Conservation (phyloP, 1,139 yeast species). For the Saccharomyces hybrid region DNA sequence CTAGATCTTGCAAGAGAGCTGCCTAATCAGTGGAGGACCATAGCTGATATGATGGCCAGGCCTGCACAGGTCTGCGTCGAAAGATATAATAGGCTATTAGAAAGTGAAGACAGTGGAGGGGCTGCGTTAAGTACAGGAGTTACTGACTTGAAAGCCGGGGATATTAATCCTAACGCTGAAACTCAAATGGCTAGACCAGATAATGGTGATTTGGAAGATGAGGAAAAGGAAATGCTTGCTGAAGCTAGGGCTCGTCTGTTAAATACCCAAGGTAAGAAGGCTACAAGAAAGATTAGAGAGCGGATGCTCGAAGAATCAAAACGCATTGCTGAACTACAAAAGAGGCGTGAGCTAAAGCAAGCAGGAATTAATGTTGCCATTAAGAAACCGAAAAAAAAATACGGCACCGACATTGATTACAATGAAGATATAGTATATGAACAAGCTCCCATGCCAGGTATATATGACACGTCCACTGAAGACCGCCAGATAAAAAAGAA, state of each 20-base stretch:
- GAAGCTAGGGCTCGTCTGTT: constrained; percentile 91
- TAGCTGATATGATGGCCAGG: constrained; percentile 71
- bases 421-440: constrained; percentile 80
- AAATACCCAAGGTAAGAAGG: constrained; percentile 92
- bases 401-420: constrained; percentile 66
- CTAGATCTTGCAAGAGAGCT: constrained; percentile 58
- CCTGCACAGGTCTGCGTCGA: constrained; percentile 89
- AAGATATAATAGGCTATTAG: constrained; percentile 70
- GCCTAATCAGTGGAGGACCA: constrained; percentile 94
- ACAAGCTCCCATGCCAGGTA: constrained; percentile 60
- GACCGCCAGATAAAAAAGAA: constrained; percentile 36
- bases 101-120: constrained; percentile 45
- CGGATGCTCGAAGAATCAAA: constrained; percentile 68
- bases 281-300: constrained; percentile 84
- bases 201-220: constrained; percentile 72
- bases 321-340: constrained; percentile 69
- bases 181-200: constrained; percentile 81
- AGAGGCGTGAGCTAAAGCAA: constrained; percentile 75
- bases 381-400: constrained; percentile 40
- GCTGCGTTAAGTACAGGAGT: constrained; percentile 44
- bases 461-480: constrained; percentile 64
- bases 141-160: constrained; percentile 39
- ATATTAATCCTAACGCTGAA: constrained; percentile 65
- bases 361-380: constrained; percentile 64
- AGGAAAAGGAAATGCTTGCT: constrained; percentile 83